A percentile compares a stretch with the other conserved stretches of the same genome.
These are phyloP conservation scores for Talaromyces sp. DNA, from an alignment of 2,329 filamentous ascomycete genomes.

Conservation along the genomic window DNA sequence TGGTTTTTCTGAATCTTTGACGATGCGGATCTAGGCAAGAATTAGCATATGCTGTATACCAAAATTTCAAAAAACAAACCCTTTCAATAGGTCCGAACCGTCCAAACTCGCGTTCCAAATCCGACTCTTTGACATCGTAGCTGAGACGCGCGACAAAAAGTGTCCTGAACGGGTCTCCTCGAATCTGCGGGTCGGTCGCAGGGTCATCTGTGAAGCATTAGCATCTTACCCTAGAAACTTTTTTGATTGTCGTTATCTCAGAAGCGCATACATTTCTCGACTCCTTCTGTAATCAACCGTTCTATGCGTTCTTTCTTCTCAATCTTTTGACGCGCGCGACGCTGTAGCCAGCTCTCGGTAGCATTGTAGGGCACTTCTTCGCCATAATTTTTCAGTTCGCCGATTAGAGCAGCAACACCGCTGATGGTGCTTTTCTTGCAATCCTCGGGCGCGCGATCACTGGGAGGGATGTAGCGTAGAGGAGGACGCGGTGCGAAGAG, in stretches of 20 bases:
- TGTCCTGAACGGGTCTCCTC: conserved; percentile 92
- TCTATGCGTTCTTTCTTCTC: conserved; percentile 73
- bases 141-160: conserved; percentile 86
- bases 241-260: no score
- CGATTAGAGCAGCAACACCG: conserved; percentile 72
- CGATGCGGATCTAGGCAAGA: conserved; percentile 71
- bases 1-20: conserved; percentile 75
- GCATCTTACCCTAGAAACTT: background rate
- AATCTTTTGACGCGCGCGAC: conserved; percentile 74
- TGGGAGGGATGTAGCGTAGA: conserved; percentile 80
- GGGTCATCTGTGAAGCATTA: conserved; percentile 65
- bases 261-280: conserved; percentile 58
- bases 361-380: conserved; percentile 72
- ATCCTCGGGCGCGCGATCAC: conserved; percentile 78
- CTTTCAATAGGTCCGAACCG: conserved; percentile 92
- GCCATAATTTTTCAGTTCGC: conserved; percentile 71
- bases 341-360: conserved; percentile 90
- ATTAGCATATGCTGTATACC: conserved; percentile 8
- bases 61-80: conserved; percentile 49
- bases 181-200: conserved; percentile 77
- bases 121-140: conserved; percentile 83
- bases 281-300: conserved; percentile 60
- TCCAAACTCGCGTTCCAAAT: conserved; percentile 89
- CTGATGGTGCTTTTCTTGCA: conserved; percentile 70
- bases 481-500: conserved; percentile 94